phyloP scores from a whole-genome alignment of 2,329 filamentous ascomycete species.

The Didymellaceae sp. region DNA sequence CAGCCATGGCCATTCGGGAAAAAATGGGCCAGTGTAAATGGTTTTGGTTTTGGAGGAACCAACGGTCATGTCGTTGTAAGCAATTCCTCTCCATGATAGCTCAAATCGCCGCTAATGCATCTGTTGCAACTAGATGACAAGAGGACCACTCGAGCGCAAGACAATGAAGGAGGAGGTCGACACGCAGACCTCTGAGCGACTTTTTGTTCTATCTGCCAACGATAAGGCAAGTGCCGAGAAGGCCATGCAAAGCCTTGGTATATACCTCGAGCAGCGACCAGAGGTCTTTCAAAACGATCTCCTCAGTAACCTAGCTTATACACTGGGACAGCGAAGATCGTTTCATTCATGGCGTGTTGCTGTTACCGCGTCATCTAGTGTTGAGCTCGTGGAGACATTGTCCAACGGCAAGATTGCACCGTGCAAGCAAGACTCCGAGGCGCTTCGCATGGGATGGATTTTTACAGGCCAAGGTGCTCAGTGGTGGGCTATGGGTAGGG shows the following conservation, averaged over 20 bases:
- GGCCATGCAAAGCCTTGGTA: background rate
- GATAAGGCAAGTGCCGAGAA: slow-evolving; percentile 11
- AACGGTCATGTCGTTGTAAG: slow-evolving; percentile 9
- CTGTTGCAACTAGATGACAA: slow-evolving; percentile 19
- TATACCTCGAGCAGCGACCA: slow-evolving; percentile 7
- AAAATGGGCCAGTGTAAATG: slow-evolving; percentile 54
- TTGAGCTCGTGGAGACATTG: slow-evolving; percentile 1
- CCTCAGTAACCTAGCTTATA: slow-evolving; percentile 16
- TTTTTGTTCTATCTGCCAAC: slow-evolving; percentile 19
- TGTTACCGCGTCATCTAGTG: background rate
- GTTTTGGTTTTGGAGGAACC: slow-evolving; percentile 43
- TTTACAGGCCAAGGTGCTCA: slow-evolving; percentile 44
- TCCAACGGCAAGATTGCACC: background rate
- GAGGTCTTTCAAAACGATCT: slow-evolving; percentile 13
- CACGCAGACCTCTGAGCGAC: slow-evolving; percentile 18
- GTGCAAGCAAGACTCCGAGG: slow-evolving; percentile 2
- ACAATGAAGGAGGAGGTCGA: slow-evolving; percentile 33
- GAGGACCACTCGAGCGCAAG: slow-evolving; percentile 22
- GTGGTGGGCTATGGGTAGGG: slow-evolving; percentile 31
- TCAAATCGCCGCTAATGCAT: background rate
- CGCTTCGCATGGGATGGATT: slow-evolving; percentile 14
- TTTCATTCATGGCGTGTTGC: slow-evolving; percentile 12
- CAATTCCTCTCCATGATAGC: background rate
- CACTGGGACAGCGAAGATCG: slow-evolving; percentile 12
- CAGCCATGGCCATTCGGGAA: slow-evolving; percentile 32